phyloP scores from a whole-genome alignment of 805 yeast genomes.

The Cyberlindnera sargentensis region DNA sequence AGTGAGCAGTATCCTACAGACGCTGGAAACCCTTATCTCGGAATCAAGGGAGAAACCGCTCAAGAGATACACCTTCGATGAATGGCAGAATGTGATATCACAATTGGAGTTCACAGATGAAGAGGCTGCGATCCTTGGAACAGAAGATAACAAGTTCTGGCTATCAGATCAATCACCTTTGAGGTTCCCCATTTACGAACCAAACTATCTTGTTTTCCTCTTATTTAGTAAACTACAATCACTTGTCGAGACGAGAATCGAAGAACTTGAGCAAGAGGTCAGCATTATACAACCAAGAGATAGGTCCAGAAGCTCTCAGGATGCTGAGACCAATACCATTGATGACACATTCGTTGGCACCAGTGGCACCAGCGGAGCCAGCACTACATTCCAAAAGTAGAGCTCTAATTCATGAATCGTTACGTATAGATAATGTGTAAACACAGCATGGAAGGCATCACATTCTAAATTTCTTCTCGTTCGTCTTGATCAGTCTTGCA shows the following conservation, averaged over 20 bases:
- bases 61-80: slow-evolving; percentile 39
- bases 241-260: slow-evolving; percentile 3
- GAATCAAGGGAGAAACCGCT: slow-evolving; percentile 14
- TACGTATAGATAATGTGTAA: no score
- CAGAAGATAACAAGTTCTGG: slow-evolving; percentile 45
- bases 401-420: no score
- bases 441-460: background rate
- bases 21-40: slow-evolving; percentile 10
- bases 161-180: slow-evolving; percentile 60
- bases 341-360: no score
- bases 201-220: slow-evolving; percentile 48
- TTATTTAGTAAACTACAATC: slow-evolving; percentile 23
- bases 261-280: slow-evolving; percentile 3
- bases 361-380: no score
- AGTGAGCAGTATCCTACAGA: slow-evolving; percentile 15
- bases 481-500: slow-evolving; percentile 43
- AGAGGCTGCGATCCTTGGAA: slow-evolving; percentile 9
- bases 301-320: background rate
- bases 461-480: slow-evolving; percentile 26
- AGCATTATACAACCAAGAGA: background rate
- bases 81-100: slow-evolving; percentile 41
- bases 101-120: slow-evolving; percentile 24
- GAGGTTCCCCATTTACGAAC: slow-evolving; percentile 61
- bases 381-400: no score
- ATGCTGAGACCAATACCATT: background rate